Percentiles rank a stretch among this genome's conserved stretches.
phyloP scores from a whole-genome alignment of 371 early-diverging fungal genomes.

The Rhizopus sp. region DNA sequence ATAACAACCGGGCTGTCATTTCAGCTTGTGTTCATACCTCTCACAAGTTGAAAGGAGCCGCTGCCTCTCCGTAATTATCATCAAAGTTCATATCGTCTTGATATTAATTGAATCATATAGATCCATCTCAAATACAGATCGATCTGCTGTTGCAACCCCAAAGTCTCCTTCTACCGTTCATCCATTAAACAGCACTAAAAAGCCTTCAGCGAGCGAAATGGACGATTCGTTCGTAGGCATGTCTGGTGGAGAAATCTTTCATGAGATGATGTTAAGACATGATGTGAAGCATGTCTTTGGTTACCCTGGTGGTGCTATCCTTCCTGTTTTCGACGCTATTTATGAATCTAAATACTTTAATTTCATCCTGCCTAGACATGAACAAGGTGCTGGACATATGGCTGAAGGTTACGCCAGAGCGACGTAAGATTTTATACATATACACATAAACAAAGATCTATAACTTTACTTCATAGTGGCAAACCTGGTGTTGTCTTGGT shows the following conservation, averaged over 20 bases:
- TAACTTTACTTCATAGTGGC: slow-evolving; percentile 53
- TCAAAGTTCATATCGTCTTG: background rate
- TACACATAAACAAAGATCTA: background rate
- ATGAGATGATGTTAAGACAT: slow-evolving; percentile 96
- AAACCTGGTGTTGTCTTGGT: slow-evolving; percentile 95
- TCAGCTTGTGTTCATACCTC: slow-evolving; percentile 23
- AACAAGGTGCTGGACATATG: slow-evolving; percentile 98
- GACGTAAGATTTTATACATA: slow-evolving; percentile 55
- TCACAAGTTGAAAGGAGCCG: slow-evolving; percentile 24
- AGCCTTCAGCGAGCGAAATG: slow-evolving; percentile 31
- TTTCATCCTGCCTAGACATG: slow-evolving; percentile 94
- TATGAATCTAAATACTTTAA: slow-evolving; percentile 93
- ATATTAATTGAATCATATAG: slow-evolving; percentile 7
- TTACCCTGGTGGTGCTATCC: slow-evolving; percentile 96
- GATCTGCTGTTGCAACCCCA: slow-evolving; percentile 21
- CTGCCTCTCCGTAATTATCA: slow-evolving; percentile 23
- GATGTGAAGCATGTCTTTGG: slow-evolving; percentile 94
- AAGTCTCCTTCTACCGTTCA: slow-evolving; percentile 23
- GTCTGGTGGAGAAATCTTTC: slow-evolving; percentile 98
- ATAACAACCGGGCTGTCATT: slow-evolving; percentile 19
- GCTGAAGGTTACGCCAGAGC: slow-evolving; percentile 97
- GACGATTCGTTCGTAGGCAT: slow-evolving; percentile 87
- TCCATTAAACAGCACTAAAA: slow-evolving; percentile 26
- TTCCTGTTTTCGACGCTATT: slow-evolving; percentile 97
- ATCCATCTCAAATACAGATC: slow-evolving; percentile 19